Conservation (phyloP, 2,329 filamentous ascomycete species). For the Neurospora crassa region DNA sequence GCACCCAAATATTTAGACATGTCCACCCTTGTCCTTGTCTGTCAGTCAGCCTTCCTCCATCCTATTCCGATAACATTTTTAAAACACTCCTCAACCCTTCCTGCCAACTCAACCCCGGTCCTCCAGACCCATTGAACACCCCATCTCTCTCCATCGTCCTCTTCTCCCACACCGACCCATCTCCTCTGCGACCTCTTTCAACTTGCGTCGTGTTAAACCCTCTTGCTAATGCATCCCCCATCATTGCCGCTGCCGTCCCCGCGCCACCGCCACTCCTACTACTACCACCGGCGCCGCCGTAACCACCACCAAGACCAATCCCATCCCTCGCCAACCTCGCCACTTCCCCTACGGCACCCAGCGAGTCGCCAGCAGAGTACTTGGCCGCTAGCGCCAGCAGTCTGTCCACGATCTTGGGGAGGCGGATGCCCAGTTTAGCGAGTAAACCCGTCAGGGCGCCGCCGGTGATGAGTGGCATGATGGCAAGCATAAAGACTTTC, state of each 20-base stretch:
- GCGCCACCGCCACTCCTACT: slow-evolving; percentile 18
- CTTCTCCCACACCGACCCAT: slow-evolving; percentile 21
- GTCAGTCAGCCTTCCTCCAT: neutral
- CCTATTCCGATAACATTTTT: slow-evolving; percentile 17
- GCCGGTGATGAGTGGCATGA: slow-evolving; percentile 79
- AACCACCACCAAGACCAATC: slow-evolving; percentile 2
- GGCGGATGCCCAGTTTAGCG: slow-evolving; percentile 65
- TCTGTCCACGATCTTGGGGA: slow-evolving; percentile 56
- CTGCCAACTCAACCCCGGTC: slow-evolving; percentile 6
- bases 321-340: slow-evolving; percentile 39
- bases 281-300: slow-evolving; percentile 13
- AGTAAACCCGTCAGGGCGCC: slow-evolving; percentile 73
- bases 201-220: slow-evolving; percentile 2
- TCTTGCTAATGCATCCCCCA: slow-evolving; percentile 3
- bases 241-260: slow-evolving; percentile 14
- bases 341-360: slow-evolving; percentile 45
- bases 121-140: slow-evolving; percentile 14
- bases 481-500: slow-evolving; percentile 78
- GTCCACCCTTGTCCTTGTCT: neutral
- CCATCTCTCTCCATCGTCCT: slow-evolving; percentile 15
- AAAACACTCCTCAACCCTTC: slow-evolving; percentile 16
- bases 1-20: neutral
- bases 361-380: slow-evolving; percentile 36
- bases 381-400: slow-evolving; percentile 45
- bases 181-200: slow-evolving; percentile 13